Evolutionary conservation across 352 stramenopile genomes (phyloP), one percentile per base, ranked within the genome.

Genomic region (Paralagenidium karlingii): DNA sequence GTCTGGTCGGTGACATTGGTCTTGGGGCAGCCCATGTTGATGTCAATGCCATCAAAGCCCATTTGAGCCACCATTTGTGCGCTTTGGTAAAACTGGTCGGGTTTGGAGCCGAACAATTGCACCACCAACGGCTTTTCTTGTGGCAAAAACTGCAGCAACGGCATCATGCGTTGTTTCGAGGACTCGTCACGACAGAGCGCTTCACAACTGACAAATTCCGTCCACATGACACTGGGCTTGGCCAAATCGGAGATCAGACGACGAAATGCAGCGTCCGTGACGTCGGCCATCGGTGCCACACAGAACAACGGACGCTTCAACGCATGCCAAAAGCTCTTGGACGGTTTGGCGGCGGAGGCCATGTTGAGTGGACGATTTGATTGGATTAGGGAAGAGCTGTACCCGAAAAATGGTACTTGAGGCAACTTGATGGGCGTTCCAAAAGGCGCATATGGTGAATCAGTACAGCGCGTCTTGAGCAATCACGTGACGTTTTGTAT

Each of bases 81-180:
- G 8, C 69, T 86, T 73, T 88, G 70, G 44, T 80, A 83, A 41
- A 89, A 89, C 46, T 86, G 73, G 24, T 87, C 65, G 3, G 76
- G 73, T 45, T 89, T 89, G n/a, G 76, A 89, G 20, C 76, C 76
- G 31, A 89, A 89, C 36, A 89, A 68, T 59, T 89, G 76, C 11
- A 68, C 73, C 13, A 90, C 70, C 27, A 87, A 54, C 13, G 76
- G 76, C 34, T 70, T 63, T 50, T 90, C 76, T 38, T 78, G 57
- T 40, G 82, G 63, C 3, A 53, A 63, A 34, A 83, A 89, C 56
- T 69, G 62, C 8, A 90, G 66, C 27, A 70, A 77, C 13, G 69
- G 74, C 63, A 82, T 78, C 73, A 89, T 89, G 42, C 70, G 70
- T 34, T 58, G 47, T 11, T 73, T 58, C 13, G 76, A 85, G 12